phyloP scores from a whole-genome alignment of 208 protist species.

The Trypanosoma scelopori region DNA sequence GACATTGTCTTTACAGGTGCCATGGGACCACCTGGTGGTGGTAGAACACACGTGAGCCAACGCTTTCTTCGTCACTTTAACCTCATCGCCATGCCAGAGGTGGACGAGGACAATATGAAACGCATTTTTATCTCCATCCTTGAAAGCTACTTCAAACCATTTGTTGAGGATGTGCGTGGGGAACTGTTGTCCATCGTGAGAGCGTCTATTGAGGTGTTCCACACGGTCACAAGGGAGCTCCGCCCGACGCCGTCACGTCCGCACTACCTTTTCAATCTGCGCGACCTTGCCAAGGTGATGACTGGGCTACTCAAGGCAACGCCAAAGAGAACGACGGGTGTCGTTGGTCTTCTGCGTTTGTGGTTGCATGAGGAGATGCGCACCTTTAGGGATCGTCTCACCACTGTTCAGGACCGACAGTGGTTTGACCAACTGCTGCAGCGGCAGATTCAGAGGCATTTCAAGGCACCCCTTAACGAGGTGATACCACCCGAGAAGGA shows the following conservation, averaged over 20 bases:
- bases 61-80: constrained; percentile 98
- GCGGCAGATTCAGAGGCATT: constrained; percentile 75
- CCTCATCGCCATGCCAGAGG: constrained; percentile 95
- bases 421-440: constrained; percentile 93
- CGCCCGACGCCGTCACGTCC: constrained; percentile 96
- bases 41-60: constrained; percentile 95
- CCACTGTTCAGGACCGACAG: constrained; percentile 79
- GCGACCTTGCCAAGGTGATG: constrained; percentile 97
- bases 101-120: constrained; percentile 94
- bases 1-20: constrained; percentile 94
- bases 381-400: constrained; percentile 95
- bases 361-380: constrained; percentile 97
- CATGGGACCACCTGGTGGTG: constrained; percentile 97
- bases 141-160: constrained; percentile 90
- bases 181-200: constrained; percentile 79
- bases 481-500: constrained; percentile 42
- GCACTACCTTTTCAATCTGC: constrained; percentile 99
- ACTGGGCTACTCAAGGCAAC: constrained; percentile 93
- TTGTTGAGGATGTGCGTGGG: constrained; percentile 80
- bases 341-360: constrained; percentile 75
- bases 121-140: constrained; percentile 97
- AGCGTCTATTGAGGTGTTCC: constrained; percentile 96
- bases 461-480: constrained; percentile 79
- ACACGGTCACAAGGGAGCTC: constrained; percentile 91
- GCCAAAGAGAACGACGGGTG: constrained; percentile 51